Conservation (phyloP, 306 rosid species). For the Prunus armeniaca region DNA sequence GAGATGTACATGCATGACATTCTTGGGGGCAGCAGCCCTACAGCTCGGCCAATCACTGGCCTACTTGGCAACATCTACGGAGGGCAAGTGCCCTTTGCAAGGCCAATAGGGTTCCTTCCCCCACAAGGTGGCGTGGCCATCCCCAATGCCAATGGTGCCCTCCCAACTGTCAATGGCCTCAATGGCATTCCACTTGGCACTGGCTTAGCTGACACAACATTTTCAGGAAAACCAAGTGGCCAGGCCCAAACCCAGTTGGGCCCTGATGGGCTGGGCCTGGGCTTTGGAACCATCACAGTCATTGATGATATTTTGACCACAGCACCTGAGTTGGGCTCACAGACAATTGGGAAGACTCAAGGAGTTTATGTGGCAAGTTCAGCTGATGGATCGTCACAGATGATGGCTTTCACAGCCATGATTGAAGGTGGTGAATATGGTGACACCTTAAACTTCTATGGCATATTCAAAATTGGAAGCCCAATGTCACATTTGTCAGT, state of each 20-base stretch:
- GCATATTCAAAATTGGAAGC: slow-evolving; percentile 73
- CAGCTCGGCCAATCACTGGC: slow-evolving; percentile 82
- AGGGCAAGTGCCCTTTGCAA: slow-evolving; percentile 83
- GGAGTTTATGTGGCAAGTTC: slow-evolving; percentile 91
- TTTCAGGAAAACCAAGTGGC: slow-evolving; percentile 41
- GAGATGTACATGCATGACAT: slow-evolving; percentile 89
- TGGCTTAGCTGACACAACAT: slow-evolving; percentile 59
- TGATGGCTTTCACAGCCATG: slow-evolving; percentile 84
- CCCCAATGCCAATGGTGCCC: slow-evolving; percentile 80
- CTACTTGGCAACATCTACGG: slow-evolving; percentile 77
- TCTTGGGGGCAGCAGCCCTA: slow-evolving; percentile 73
- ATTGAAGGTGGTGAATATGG: slow-evolving; percentile 96
- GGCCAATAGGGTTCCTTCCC: slow-evolving; percentile 61
- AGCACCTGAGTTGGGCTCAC: slow-evolving; percentile 76
- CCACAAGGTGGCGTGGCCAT: slow-evolving; percentile 60
- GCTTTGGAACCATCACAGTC: slow-evolving; percentile 82
- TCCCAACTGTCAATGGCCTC: slow-evolving; percentile 67
- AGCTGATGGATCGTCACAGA: slow-evolving; percentile 68
- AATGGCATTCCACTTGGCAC: slow-evolving; percentile 70
- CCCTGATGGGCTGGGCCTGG: slow-evolving; percentile 71
- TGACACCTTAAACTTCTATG: slow-evolving; percentile 73
- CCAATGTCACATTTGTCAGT: slow-evolving; percentile 65
- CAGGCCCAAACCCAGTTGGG: slow-evolving; percentile 50
- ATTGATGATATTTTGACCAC: slow-evolving; percentile 70
- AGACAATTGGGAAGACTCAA: slow-evolving; percentile 60